These are phyloP conservation scores for Geotrichum carabidarum DNA, from an alignment of 1,139 yeast species.

Conservation along the genomic window DNA sequence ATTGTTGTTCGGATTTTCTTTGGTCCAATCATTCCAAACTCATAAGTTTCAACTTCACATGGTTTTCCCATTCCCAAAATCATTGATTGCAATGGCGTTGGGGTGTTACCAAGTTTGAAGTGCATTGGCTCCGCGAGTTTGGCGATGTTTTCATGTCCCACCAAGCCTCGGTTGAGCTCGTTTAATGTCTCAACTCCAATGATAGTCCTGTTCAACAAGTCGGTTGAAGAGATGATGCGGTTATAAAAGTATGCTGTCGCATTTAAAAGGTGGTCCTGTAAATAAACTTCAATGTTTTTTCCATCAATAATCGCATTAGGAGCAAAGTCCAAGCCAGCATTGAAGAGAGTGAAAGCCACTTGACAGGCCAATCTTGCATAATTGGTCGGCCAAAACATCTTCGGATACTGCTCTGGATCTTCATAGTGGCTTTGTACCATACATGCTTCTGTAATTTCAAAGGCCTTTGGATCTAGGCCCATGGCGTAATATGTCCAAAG, in stretches of 20 bases:
- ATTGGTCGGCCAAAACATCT: conserved; percentile 93
- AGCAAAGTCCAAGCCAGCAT: conserved; percentile 66
- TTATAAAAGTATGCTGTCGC: conserved; percentile 52
- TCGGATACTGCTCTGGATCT: conserved; percentile 53
- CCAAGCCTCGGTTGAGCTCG: conserved; percentile 51
- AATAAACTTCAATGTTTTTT: conserved; percentile 64
- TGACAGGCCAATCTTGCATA: conserved; percentile 70
- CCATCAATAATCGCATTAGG: conserved; percentile 65
- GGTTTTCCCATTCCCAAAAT: conserved; percentile 68
- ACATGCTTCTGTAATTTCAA: conserved; percentile 66
- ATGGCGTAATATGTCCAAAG: conserved; percentile 95
- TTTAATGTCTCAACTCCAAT: conserved; percentile 77
- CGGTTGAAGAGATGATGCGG: conserved; percentile 48
- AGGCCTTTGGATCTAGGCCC: conserved; percentile 73
- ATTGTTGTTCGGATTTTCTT: conserved; percentile 50
- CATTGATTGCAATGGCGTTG: conserved; percentile 36
- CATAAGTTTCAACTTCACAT: conserved; percentile 60
- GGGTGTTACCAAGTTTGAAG: conserved; percentile 34
- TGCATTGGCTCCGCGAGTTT: conserved; percentile 32
- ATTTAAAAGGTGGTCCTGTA: conserved; percentile 57
- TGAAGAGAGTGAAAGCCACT: conserved; percentile 82
- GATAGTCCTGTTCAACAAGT: conserved; percentile 48
- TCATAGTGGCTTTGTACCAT: conserved; percentile 53
- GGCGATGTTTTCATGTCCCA: conserved; percentile 33
- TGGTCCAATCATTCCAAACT: conserved; percentile 69